These are phyloP conservation scores for Zanthoxylum bungeanum DNA, from an alignment of 345 rosid species.

Conservation along the genomic window DNA sequence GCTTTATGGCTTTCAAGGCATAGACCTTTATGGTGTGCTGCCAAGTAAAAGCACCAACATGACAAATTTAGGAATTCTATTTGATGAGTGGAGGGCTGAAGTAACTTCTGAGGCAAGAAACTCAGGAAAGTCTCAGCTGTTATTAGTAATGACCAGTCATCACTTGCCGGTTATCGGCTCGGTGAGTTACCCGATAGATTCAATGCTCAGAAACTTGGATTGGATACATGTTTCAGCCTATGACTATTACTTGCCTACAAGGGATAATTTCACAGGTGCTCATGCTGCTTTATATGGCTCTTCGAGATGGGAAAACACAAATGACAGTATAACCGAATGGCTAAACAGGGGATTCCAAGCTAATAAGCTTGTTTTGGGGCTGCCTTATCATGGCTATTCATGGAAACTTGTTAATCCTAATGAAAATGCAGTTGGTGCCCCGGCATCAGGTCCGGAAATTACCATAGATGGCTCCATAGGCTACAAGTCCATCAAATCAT, in stretches of 20 bases:
- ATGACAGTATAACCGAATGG: conserved; percentile 20
- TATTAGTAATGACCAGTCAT: conserved; percentile 13
- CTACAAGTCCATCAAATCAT: conserved; percentile 1
- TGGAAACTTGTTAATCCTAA: conserved; percentile 17
- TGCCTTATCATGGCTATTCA: conserved; percentile 31
- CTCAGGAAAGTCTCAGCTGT: conserved; percentile 17
- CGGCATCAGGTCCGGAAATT: conserved; percentile 17
- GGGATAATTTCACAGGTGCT: conserved; percentile 16
- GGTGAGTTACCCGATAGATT: conserved; percentile 20
- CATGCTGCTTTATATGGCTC: conserved; percentile 30
- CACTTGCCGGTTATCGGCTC: not conserved
- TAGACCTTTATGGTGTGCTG: conserved; percentile 21
- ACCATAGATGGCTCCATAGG: conserved; percentile 20
- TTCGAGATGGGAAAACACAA: not conserved
- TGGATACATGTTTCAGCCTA: conserved; percentile 14
- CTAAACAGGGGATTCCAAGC: conserved; percentile 20
- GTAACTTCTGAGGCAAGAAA: conserved; percentile 15
- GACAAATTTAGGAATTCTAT: conserved; percentile 21
- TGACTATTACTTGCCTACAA: conserved; percentile 29
- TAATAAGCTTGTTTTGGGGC: conserved; percentile 21
- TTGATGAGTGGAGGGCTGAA: conserved; percentile 33
- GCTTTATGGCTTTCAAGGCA: conserved; percentile 27
- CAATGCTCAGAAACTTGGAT: conserved; percentile 19
- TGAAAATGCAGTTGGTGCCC: conserved; percentile 15
- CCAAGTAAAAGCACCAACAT: conserved; percentile 18